Evolutionary conservation across 2,329 filamentous ascomycete species (phyloP).

Genomic region (Aspergillus sp.): DNA sequence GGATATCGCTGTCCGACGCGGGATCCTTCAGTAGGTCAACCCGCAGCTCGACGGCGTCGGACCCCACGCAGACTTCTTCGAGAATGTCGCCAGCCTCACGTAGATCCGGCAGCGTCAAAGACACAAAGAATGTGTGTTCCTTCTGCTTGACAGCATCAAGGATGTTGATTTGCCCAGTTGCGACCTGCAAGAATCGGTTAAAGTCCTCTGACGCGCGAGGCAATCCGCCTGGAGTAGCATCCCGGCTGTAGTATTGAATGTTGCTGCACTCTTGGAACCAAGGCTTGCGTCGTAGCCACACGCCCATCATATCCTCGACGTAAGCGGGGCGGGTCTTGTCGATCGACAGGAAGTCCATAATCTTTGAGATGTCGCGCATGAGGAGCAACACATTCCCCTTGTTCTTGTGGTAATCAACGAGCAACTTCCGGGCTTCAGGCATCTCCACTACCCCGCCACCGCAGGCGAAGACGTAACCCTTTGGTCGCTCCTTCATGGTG

Average conservation of each 20-base stretch:
- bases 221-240: constrained; percentile 51
- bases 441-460: constrained; percentile 92
- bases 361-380: constrained; percentile 80
- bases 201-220: constrained; percentile 66
- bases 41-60: constrained; percentile 91
- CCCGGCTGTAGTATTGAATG: constrained; percentile 85
- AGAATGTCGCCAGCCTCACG: constrained; percentile 63
- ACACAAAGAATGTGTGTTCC: constrained; percentile 84
- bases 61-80: constrained; percentile 73
- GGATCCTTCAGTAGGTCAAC: constrained; percentile 83
- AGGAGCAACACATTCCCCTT: constrained; percentile 86
- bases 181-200: constrained; percentile 66
- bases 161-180: constrained; percentile 61
- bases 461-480: constrained; percentile 83
- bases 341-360: constrained; percentile 82
- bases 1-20: constrained; percentile 55
- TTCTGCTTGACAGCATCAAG: constrained; percentile 63
- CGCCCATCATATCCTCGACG: constrained; percentile 84
- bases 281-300: constrained; percentile 83
- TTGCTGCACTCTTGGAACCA: constrained; percentile 95
- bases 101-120: constrained; percentile 78
- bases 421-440: constrained; percentile 71
- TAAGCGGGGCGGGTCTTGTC: constrained; percentile 93
- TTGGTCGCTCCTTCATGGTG: constrained; percentile 71
- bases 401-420: constrained; percentile 69